Evolutionary conservation across 768 basidiomycete genomes (phyloP).

Genomic region (Auricularia auricula-judae): DNA sequence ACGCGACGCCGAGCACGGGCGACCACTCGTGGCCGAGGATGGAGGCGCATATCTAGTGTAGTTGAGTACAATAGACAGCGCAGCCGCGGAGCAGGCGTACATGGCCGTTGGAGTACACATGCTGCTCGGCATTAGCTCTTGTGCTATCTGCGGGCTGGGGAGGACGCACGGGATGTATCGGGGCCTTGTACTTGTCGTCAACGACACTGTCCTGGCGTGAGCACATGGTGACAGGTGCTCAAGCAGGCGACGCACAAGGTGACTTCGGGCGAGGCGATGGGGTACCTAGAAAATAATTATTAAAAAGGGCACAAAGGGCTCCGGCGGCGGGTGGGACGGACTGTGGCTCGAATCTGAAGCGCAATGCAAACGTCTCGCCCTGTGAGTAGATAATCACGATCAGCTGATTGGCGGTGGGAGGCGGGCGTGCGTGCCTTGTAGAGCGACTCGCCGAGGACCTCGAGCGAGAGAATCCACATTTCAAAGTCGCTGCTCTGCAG

Average conservation of each 20-base stretch:
- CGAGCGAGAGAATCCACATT: slow-evolving; percentile 68
- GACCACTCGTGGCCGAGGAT: slow-evolving; percentile 88
- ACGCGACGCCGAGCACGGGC: slow-evolving; percentile 72
- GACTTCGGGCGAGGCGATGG: slow-evolving; percentile 80
- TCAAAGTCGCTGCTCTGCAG: slow-evolving; percentile 66
- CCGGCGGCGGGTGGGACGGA: slow-evolving; percentile 25
- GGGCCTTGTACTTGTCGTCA: slow-evolving; percentile 50
- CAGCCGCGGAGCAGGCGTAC: slow-evolving; percentile 27
- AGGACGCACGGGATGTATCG: slow-evolving; percentile 62
- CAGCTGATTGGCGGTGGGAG: background rate
- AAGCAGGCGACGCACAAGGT: slow-evolving; percentile 35
- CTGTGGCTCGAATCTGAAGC: slow-evolving; percentile 69
- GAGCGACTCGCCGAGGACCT: slow-evolving; percentile 74
- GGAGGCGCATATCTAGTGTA: slow-evolving; percentile 69
- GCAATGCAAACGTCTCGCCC: slow-evolving; percentile 68
- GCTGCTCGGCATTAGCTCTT: slow-evolving; percentile 21
- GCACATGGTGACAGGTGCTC: background rate
- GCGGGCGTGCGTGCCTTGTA: slow-evolving; percentile 42
- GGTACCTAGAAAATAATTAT: slow-evolving; percentile 15
- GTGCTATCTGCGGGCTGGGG: slow-evolving; percentile 16
- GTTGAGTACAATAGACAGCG: slow-evolving; percentile 7
- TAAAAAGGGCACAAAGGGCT: no score
- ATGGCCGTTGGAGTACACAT: slow-evolving; percentile 83
- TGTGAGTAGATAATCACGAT: slow-evolving; percentile 26
- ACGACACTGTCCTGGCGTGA: slow-evolving; percentile 29